Evolutionary conservation across 2,329 filamentous ascomycete species (phyloP).

Genomic region (Neopestalotiopsis clavispora): DNA sequence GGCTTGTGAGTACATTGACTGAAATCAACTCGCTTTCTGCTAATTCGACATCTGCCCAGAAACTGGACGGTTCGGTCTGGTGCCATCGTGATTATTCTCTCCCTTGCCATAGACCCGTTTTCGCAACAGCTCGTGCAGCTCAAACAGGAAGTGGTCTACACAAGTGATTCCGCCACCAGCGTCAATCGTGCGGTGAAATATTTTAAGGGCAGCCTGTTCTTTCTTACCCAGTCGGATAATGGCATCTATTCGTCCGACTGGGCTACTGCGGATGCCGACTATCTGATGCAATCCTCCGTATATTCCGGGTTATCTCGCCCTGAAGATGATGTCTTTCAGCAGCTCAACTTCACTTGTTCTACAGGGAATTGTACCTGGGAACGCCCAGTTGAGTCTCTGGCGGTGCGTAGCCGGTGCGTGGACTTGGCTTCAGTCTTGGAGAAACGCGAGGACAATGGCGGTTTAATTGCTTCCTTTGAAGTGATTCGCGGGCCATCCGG

Average conservation of each 20-base stretch:
- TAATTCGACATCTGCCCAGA: neutral
- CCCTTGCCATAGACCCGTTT: slow-evolving; percentile 9
- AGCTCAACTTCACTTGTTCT: slow-evolving; percentile 1
- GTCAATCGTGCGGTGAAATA: neutral
- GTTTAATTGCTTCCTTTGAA: too few relatives aligned
- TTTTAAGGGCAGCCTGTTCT: neutral
- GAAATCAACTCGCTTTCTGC: neutral
- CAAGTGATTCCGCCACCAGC: neutral
- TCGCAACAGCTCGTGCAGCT: slow-evolving; percentile 11
- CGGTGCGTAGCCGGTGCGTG: slow-evolving; percentile 11
- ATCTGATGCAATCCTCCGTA: slow-evolving; percentile 8
- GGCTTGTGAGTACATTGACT: neutral
- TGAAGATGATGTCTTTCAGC: neutral
- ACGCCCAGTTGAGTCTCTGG: slow-evolving; percentile 8
- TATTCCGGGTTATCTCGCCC: neutral
- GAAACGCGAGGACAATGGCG: neutral
- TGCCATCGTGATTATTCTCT: neutral
- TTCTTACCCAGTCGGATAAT: neutral
- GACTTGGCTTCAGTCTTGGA: neutral
- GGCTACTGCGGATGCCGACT: neutral
- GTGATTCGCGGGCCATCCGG: too few relatives aligned
- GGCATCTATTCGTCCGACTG: neutral
- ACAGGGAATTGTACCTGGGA: slow-evolving; percentile 8
- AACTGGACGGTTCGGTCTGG: neutral
- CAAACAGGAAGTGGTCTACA: neutral